Base-by-base conservation (phyloP, 192 early-diverging fungal genomes). In the Glomus cerebriforme region DNA sequence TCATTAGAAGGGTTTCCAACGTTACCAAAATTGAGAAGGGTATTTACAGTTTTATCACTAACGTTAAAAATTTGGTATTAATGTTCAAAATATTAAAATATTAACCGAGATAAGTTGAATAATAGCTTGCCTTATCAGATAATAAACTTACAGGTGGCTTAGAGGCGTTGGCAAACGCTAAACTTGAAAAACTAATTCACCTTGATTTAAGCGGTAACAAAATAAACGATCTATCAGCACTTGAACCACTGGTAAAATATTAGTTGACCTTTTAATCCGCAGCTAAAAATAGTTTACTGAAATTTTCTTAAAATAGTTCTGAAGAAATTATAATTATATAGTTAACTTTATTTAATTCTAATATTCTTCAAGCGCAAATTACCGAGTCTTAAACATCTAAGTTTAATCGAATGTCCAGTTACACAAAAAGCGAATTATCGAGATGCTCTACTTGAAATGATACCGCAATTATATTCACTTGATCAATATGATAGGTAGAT, bases 201-300 rank as follows among this genome's bases (percentile, higher is more conserved):
- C 73, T 86, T 59, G 85, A 86, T 76, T 35, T 86, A 43, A 86
- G 77, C 7, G 80, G 69, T 15, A 86, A 86, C 62, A 81, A 80
- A 47, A 84, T 86, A 59, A 32, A 66, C 19, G 80, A 82, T 13
- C 26, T 81, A 12, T 60, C 67, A 12, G 81, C 79, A 43, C 69
- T 86, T 32, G 68, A 76, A 43, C 79, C 79, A 47, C 70, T 86
- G 79, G 85, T 86, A 86, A 75, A 22, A 8, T 27, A 31, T 27
- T 35, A 9, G 37, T 17, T 45, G 22, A 69, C 26, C 22, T 79
- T 54, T n/a, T 19, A 19, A 67, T 12, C 65, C 27, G 3, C 13
- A 7, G 10, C 65, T 19, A 67, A 67, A 32, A 65, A 32, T 10
- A 10, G 67, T 45, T 63, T 64, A 13, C 15, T 32, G 4, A 10